phyloP scores from a whole-genome alignment of 208 protist species.

The Vickermania ingenoplastis region DNA sequence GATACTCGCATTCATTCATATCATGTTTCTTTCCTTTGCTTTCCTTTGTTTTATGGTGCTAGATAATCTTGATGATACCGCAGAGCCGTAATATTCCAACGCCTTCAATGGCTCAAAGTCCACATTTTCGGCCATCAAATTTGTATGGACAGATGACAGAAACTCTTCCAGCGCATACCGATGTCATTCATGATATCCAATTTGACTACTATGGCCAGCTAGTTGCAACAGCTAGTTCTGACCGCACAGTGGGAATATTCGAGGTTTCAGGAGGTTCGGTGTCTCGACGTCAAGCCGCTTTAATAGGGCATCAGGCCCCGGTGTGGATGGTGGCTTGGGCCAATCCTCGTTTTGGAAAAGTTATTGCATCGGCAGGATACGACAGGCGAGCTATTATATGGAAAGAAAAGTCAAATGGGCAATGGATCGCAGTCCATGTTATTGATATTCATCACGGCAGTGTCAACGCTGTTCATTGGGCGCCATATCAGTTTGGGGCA shows the following conservation, averaged over 20 bases:
- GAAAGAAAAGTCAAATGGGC: slow-evolving; percentile 60
- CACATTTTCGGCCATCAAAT: too few relatives aligned
- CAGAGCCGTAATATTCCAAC: too few relatives aligned
- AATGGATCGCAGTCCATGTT: slow-evolving; percentile 59
- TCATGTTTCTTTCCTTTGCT: too few relatives aligned
- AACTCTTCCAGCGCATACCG: too few relatives aligned
- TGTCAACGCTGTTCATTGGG: slow-evolving; percentile 79
- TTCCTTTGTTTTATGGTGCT: too few relatives aligned
- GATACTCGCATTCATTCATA: too few relatives aligned
- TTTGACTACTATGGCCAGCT: slow-evolving; percentile 97
- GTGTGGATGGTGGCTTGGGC: slow-evolving; percentile 98
- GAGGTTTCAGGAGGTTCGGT: slow-evolving; percentile 46
- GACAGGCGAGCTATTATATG: slow-evolving; percentile 96
- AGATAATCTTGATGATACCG: too few relatives aligned
- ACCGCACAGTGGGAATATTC: slow-evolving; percentile 95
- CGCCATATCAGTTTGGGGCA: slow-evolving; percentile 57
- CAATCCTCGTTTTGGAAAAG: slow-evolving; percentile 95
- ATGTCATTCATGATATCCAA: slow-evolving; percentile 96
- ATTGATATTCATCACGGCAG: slow-evolving; percentile 60
- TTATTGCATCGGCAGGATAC: slow-evolving; percentile 96
- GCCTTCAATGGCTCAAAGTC: too few relatives aligned
- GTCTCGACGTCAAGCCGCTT: slow-evolving; percentile 46
- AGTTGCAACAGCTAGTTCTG: slow-evolving; percentile 97
- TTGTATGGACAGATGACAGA: too few relatives aligned
- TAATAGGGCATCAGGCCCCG: slow-evolving; percentile 92